Conservation (phyloP, 2,329 filamentous ascomycete genomes). For the Aschersonia sp. region DNA sequence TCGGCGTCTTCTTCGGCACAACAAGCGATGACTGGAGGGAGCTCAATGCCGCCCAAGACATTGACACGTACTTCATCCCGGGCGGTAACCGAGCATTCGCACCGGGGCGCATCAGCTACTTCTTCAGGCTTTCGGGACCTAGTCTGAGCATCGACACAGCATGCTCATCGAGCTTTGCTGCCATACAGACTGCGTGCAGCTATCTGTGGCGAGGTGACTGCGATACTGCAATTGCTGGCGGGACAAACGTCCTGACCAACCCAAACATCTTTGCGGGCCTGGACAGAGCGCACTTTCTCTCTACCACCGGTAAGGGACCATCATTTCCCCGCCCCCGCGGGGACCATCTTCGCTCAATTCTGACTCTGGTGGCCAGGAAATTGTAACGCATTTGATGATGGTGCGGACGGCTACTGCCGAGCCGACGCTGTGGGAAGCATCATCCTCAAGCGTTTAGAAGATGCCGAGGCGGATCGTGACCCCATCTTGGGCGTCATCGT, state of each 20-base stretch:
- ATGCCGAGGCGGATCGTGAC: conserved; percentile 65
- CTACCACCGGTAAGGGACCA: conserved; percentile 20
- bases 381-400: conserved; percentile 65
- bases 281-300: conserved; percentile 64
- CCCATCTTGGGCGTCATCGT: conserved; percentile 61
- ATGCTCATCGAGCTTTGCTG: conserved; percentile 60
- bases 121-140: conserved; percentile 62
- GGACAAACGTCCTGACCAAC: conserved; percentile 64
- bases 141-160: conserved; percentile 65
- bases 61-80: conserved; percentile 41
- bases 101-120: conserved; percentile 51
- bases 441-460: conserved; percentile 64
- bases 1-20: conserved; percentile 63
- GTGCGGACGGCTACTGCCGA: conserved; percentile 70
- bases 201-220: conserved; percentile 57
- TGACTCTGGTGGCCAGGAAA: conserved; percentile 7
- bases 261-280: conserved; percentile 67
- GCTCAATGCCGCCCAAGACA: conserved; percentile 56
- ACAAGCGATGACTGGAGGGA: conserved; percentile 67
- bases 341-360: background rate
- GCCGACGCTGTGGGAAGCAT: conserved; percentile 62
- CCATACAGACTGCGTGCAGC: conserved; percentile 55
- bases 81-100: conserved; percentile 7
- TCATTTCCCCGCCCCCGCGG: background rate
- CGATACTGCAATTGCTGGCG: conserved; percentile 68